Base-by-base conservation (phyloP, 2,329 filamentous ascomycete genomes). In the Trichocomaceae sp. region DNA sequence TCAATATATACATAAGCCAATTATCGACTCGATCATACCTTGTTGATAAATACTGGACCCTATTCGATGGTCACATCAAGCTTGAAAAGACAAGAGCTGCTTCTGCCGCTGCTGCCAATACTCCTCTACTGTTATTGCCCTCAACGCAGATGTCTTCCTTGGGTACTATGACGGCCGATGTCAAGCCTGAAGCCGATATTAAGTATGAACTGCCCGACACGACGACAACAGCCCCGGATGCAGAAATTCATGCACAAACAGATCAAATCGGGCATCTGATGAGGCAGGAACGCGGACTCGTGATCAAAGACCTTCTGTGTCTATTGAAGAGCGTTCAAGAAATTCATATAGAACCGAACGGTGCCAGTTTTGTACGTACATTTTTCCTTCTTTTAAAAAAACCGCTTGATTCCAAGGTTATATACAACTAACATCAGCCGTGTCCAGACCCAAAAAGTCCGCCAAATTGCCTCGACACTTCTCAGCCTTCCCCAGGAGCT, bases 1-100 rank as follows among this genome's bases (percentile, higher is more conserved):
- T 89, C 6, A 95, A 95, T 68, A 88, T 96, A 39, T 90, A 92
- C 65, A 83, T 85, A 2, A 92, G 86, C 5, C 86, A 90, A 63
- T 76, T 96, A 9, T 84, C 85, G 2, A 95, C 89, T 0, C 81
- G 90, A 22, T 92, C 88, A 0, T 91, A 90, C 67, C 83, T 92
- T 55, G 88, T 95, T 0, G 89, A 95, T 68, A 86, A 90, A 60
- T 95, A 92, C 72, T 89, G 89, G 69, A 84, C 84, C 62, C 77
- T 93, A 1, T 83, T 84, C 37, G 87, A 90, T 52, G 81, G 84
- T 1, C 82, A 85, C 62, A 65, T 63, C 35, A 50, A 52, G 61
- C 59, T 50, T 63, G 64, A 37, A 62, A 64, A 52, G 17, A 29
- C 5, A 29, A 29, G 26, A 29, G 26, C 26, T 29, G 26, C 46